These are phyloP conservation scores for Coelastrella sp. DNA, from an alignment of 139 green algal species.

Conservation along the genomic window DNA sequence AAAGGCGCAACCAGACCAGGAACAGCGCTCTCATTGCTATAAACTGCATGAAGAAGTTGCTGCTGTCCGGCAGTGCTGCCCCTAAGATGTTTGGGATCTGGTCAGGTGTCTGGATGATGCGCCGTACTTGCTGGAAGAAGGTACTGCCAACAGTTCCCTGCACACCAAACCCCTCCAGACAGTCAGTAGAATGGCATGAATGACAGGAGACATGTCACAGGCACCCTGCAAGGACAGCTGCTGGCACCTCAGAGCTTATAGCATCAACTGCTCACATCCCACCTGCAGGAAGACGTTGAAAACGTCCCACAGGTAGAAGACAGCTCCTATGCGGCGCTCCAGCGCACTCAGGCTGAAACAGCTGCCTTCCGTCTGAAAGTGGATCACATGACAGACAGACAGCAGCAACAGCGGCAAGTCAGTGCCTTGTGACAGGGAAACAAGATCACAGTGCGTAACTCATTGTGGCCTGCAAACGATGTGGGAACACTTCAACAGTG, in stretches of 20 bases:
- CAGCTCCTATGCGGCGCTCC: constrained; percentile 58
- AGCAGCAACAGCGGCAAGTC: neutral
- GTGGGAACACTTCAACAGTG: neutral
- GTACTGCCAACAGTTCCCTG: constrained; percentile 53
- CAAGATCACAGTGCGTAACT: neutral
- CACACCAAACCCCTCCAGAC: neutral
- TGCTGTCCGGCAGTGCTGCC: constrained; percentile 78
- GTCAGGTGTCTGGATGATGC: constrained; percentile 52
- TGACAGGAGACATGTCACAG: neutral
- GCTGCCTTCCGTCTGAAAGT: constrained; percentile 57
- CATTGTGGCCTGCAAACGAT: neutral
- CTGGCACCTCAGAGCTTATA: neutral
- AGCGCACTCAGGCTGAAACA: constrained; percentile 62
- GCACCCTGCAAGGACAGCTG: neutral
- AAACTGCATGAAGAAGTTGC: constrained; percentile 94
- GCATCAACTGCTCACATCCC: neutral
- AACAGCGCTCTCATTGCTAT: constrained; percentile 58
- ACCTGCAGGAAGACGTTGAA: constrained; percentile 81
- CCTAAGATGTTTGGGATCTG: constrained; percentile 76
- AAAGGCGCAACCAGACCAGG: constrained; percentile 53
- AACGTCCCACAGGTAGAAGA: constrained; percentile 76
- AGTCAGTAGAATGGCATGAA: neutral
- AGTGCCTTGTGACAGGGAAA: too few relatives aligned
- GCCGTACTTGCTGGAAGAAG: constrained; percentile 43
- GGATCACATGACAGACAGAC: neutral